A percentile compares a stretch with the other conserved stretches of the same genome.
Evolutionary conservation across 1,139 yeast genomes (phyloP).

Genomic region (Blastobotrys arbuscula): DNA sequence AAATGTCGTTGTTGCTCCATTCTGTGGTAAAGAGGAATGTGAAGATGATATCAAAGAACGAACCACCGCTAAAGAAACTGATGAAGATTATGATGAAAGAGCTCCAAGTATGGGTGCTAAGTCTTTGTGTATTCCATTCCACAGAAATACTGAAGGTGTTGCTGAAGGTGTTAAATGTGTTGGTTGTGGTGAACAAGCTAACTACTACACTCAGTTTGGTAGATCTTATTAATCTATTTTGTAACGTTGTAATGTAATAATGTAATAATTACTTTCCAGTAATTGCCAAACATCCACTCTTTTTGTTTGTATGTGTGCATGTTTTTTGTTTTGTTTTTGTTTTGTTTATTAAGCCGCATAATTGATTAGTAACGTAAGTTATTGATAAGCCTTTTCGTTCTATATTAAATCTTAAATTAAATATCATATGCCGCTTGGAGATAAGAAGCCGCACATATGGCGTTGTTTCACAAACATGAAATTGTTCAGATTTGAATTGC

Average conservation of each 20-base stretch:
- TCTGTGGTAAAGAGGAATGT: conserved; percentile 94
- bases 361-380: too few relatives aligned
- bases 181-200: conserved; percentile 65
- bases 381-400: too few relatives aligned
- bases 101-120: conserved; percentile 99
- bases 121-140: conserved; percentile 89
- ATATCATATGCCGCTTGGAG: too few relatives aligned
- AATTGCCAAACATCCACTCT: background rate
- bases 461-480: too few relatives aligned
- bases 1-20: conserved; percentile 88
- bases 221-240: conserved; percentile 63
- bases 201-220: conserved; percentile 88
- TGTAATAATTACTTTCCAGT: background rate
- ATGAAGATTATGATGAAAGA: conserved; percentile 85
- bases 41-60: conserved; percentile 96
- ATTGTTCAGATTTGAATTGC: too few relatives aligned
- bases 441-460: too few relatives aligned
- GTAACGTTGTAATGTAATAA: background rate
- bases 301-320: background rate
- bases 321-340: background rate
- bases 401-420: too few relatives aligned
- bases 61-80: conserved; percentile 78
- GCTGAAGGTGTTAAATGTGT: conserved; percentile 80
- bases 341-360: background rate
- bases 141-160: conserved; percentile 68